Conservation (phyloP, 306 rosid species). For the Dalbergia cochinchinensis region DNA sequence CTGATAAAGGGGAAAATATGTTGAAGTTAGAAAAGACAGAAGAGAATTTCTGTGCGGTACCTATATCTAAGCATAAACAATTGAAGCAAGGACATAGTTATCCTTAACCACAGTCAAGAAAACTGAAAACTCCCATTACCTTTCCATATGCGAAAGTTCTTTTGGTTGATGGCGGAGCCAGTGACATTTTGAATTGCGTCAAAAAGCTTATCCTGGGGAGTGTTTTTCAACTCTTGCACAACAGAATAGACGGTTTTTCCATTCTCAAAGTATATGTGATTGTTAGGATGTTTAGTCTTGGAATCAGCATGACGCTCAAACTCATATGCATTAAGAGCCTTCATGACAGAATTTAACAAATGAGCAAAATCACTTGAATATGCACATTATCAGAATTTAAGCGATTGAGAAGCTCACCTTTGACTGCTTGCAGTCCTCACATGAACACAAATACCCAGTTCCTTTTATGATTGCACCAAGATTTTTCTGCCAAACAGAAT, state of each 20-base stretch:
- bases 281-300: conserved; percentile 96
- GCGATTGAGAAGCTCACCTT: conserved; percentile 66
- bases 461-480: conserved; percentile 85
- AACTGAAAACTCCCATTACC: conserved; percentile 55
- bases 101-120: conserved; percentile 6
- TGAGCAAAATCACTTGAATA: conserved; percentile 43
- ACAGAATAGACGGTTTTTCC: conserved; percentile 93
- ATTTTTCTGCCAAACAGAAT: conserved; percentile 67
- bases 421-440: conserved; percentile 74
- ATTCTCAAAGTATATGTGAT: conserved; percentile 91
- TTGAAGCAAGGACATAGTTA: conserved; percentile 26
- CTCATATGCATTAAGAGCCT: conserved; percentile 97
- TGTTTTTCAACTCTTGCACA: conserved; percentile 96
- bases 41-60: conserved; percentile 5
- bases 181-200: conserved; percentile 85
- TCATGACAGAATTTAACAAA: conserved; percentile 53
- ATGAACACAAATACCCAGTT: conserved; percentile 89
- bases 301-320: conserved; percentile 96
- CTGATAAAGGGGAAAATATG: conserved; percentile 50
- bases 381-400: conserved; percentile 34
- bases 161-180: conserved; percentile 82
- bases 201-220: conserved; percentile 85
- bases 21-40: conserved; percentile 16
- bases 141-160: conserved; percentile 88
- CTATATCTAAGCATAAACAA: conserved; percentile 13